Evolutionary conservation across 805 yeast genomes (phyloP).

Genomic region (Brettanomyces custersianus): DNA sequence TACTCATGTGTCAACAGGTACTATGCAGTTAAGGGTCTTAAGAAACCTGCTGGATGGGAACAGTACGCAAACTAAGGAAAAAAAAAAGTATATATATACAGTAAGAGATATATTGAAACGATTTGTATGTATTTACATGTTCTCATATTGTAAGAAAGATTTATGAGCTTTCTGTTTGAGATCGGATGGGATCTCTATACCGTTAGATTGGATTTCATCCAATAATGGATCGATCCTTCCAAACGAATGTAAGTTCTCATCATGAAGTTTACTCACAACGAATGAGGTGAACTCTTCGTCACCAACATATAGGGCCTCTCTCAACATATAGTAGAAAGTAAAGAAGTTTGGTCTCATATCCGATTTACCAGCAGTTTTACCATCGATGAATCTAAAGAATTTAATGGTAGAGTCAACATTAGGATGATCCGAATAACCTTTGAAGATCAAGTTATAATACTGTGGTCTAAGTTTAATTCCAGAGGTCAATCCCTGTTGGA

Average conservation of each 20-base stretch:
- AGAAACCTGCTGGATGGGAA: slow-evolving; percentile 68
- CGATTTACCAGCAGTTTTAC: slow-evolving; percentile 9
- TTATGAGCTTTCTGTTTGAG: too few species aligned
- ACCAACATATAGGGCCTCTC: slow-evolving; percentile 26
- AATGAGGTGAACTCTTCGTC: slow-evolving; percentile 26
- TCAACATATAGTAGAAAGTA: slow-evolving; percentile 40
- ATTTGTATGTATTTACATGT: too few species aligned
- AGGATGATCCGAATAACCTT: slow-evolving; percentile 35
- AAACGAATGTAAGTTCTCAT: slow-evolving; percentile 20
- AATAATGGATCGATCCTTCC: slow-evolving; percentile 36
- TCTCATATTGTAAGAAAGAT: too few species aligned
- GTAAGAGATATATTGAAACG: too few species aligned
- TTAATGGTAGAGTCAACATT: slow-evolving; percentile 28
- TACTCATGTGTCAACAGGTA: slow-evolving; percentile 65
- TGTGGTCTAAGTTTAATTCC: slow-evolving; percentile 29
- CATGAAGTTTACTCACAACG: slow-evolving; percentile 31
- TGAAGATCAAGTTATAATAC: slow-evolving; percentile 38
- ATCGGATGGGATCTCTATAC: slow-evolving; percentile 14
- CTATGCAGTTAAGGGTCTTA: slow-evolving; percentile 43
- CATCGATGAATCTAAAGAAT: slow-evolving; percentile 30
- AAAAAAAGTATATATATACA: too few species aligned
- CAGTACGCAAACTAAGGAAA: too few species aligned
- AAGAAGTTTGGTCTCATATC: slow-evolving; percentile 34
- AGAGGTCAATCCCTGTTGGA: slow-evolving; percentile 25
- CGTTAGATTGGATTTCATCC: slow-evolving; percentile 10